These are phyloP conservation scores for Purpureocillium takamizusanense DNA, from an alignment of 2,329 filamentous ascomycete species.

Conservation along the genomic window DNA sequence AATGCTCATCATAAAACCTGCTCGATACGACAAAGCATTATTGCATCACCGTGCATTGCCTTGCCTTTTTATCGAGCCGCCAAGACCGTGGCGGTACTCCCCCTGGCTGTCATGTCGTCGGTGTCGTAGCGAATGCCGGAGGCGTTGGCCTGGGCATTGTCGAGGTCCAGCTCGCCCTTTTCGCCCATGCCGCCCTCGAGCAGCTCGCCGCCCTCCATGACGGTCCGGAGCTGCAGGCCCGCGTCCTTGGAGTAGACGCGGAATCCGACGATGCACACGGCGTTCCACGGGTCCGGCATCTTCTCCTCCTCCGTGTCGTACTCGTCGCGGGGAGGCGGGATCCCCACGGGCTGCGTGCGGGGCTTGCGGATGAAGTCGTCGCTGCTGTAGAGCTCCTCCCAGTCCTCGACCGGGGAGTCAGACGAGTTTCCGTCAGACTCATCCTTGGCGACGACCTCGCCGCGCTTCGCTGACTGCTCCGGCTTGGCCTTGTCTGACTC, in stretches of 20 bases:
- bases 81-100: too few species aligned
- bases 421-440: slow-evolving; percentile 46
- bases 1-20: too few species aligned
- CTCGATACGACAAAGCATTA: too few species aligned
- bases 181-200: slow-evolving; percentile 47
- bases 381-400: slow-evolving; percentile 48
- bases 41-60: too few species aligned
- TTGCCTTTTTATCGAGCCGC: too few species aligned
- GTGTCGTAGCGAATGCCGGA: slow-evolving; percentile 29
- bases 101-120: neutral
- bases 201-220: slow-evolving; percentile 46
- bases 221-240: slow-evolving; percentile 41
- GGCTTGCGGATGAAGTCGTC: slow-evolving; percentile 49
- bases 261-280: slow-evolving; percentile 51
- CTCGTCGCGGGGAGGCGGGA: slow-evolving; percentile 22
- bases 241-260: slow-evolving; percentile 53
- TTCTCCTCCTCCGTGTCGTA: slow-evolving; percentile 51
- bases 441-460: slow-evolving; percentile 18
- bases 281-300: slow-evolving; percentile 51
- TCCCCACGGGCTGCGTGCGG: slow-evolving; percentile 21
- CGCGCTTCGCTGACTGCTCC: slow-evolving; percentile 9
- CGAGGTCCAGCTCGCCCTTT: slow-evolving; percentile 45
- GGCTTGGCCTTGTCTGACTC: slow-evolving; percentile 8
- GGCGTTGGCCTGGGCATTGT: slow-evolving; percentile 48
- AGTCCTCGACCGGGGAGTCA: slow-evolving; percentile 50